Conservation (phyloP, 495 filamentous ascomycete genomes). For the Peziza echinospora region DNA sequence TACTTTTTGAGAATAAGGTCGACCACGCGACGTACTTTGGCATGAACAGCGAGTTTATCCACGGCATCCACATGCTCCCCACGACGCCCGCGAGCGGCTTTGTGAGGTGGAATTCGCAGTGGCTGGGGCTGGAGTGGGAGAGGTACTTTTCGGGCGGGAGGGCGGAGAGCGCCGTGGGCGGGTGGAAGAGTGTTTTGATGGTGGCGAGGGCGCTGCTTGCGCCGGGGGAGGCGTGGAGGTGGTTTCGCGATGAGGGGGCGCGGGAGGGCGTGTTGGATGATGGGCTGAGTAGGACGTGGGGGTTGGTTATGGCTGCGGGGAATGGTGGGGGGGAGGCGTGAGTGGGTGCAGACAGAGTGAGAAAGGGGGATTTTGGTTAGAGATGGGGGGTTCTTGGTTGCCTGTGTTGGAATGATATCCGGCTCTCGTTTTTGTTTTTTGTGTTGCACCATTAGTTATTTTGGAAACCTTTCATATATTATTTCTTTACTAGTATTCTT, state of each 20-base stretch:
- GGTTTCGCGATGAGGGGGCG: conserved; percentile 46
- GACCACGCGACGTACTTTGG: conserved; percentile 92
- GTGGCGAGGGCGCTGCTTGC: conserved; percentile 62
- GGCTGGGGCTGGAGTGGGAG: conserved; percentile 69
- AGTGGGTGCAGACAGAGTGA: too few species aligned
- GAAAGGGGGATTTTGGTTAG: too few species aligned
- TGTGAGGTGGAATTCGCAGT: conserved; percentile 37
- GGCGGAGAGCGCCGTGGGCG: conserved; percentile 26
- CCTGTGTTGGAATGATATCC: too few species aligned
- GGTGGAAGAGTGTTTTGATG: conserved; percentile 68
- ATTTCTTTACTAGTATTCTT: too few species aligned
- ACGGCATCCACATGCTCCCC: conserved; percentile 91
- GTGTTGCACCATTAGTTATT: too few species aligned
- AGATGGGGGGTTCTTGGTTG: too few species aligned
- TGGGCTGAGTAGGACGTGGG: conserved; percentile 71
- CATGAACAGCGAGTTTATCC: conserved; percentile 53
- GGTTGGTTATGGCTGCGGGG: conserved; percentile 56
- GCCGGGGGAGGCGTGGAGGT: conserved; percentile 42
- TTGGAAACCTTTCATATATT: too few species aligned
- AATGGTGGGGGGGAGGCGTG: too few species aligned
- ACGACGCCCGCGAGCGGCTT: conserved; percentile 48
- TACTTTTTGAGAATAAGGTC: conserved; percentile 90
- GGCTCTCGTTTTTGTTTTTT: too few species aligned
- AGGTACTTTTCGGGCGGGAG: conserved; percentile 36
- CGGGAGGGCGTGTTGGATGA: conserved; percentile 55